A percentile compares a stretch with the other conserved stretches of the same genome.
phyloP scores from a whole-genome alignment of 148 eudicot genomes.

The Fallopia convolvulus region DNA sequence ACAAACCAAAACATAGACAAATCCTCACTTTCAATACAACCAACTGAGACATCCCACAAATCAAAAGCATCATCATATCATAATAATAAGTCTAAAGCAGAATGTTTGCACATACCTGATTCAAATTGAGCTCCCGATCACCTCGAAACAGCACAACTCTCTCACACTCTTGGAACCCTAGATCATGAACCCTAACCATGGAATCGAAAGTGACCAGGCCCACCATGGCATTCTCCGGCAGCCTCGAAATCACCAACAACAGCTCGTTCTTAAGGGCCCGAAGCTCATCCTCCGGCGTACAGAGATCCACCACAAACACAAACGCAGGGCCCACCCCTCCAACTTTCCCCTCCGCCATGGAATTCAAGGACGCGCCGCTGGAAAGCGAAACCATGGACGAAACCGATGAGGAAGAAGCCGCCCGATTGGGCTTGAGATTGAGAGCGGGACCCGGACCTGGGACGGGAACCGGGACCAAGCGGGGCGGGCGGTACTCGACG shows the following conservation, averaged over 20 bases:
- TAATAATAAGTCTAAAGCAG: background rate
- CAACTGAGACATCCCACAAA: background rate
- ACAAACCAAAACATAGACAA: background rate
- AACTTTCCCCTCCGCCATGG: slow-evolving; percentile 15
- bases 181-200: slow-evolving; percentile 78
- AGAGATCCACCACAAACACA: slow-evolving; percentile 83
- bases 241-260: slow-evolving; percentile 38
- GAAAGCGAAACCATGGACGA: slow-evolving; percentile 27
- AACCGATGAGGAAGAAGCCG: slow-evolving; percentile 25
- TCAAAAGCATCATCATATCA: background rate
- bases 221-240: slow-evolving; percentile 73
- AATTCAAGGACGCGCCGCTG: slow-evolving; percentile 21
- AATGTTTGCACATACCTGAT: slow-evolving; percentile 38
- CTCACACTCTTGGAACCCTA: slow-evolving; percentile 62
- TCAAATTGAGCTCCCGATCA: slow-evolving; percentile 58
- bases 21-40: background rate
- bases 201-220: slow-evolving; percentile 83
- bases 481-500: slow-evolving; percentile 60
- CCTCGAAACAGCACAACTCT: slow-evolving; percentile 81
- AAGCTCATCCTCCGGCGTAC: slow-evolving; percentile 67
- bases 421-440: slow-evolving; percentile 18
- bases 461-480: slow-evolving; percentile 11
- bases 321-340: slow-evolving; percentile 47
- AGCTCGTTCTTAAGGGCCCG: slow-evolving; percentile 65
- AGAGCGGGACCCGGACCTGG: slow-evolving; percentile 13